Conservation (phyloP, 208 protist genomes). For the Trichomonas vaginalis region DNA sequence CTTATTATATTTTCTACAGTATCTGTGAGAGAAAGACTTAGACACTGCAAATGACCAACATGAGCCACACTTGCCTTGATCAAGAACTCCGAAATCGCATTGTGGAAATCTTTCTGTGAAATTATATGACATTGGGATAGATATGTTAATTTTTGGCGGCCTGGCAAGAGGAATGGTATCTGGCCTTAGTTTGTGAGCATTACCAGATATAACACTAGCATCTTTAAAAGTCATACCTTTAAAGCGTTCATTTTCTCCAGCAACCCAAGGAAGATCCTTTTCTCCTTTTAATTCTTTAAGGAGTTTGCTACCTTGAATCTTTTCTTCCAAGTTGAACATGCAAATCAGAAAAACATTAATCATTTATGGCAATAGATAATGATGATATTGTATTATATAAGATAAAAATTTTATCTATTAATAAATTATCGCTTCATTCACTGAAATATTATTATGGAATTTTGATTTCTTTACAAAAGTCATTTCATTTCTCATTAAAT, state of each 20-base stretch:
- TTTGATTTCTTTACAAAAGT: too few relatives aligned
- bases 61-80: constrained; percentile 35
- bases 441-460: too few relatives aligned
- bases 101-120: constrained; percentile 24
- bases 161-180: background rate
- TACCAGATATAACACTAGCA: constrained; percentile 15
- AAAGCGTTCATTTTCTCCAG: constrained; percentile 21
- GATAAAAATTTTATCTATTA: too few relatives aligned
- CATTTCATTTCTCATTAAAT: too few relatives aligned
- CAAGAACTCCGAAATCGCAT: constrained; percentile 24
- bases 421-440: too few relatives aligned
- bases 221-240: background rate
- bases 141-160: background rate
- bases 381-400: too few relatives aligned
- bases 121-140: constrained; percentile 22
- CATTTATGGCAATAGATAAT: too few relatives aligned
- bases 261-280: background rate
- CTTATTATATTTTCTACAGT: constrained; percentile 22
- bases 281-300: background rate
- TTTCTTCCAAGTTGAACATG: background rate
- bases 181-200: background rate
- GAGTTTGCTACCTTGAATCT: background rate
- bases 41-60: constrained; percentile 32
- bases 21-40: constrained; percentile 25
- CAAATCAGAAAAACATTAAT: background rate